Conservation (phyloP, 2,329 filamentous ascomycete species). For the Scedosporium apiospermum region DNA sequence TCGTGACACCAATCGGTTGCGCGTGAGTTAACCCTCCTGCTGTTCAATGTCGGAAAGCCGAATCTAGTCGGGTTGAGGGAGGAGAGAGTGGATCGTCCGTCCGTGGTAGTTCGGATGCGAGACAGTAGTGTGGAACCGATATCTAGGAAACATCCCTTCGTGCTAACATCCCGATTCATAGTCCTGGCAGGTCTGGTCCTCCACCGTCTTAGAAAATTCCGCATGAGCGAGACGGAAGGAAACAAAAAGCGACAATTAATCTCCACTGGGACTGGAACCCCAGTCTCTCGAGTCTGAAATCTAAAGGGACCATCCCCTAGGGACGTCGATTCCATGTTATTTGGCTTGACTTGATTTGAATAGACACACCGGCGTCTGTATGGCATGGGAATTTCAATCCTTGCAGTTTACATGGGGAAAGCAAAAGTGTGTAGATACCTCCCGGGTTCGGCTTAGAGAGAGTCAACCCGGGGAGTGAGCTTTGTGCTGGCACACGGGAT, state of each 20-base stretch:
- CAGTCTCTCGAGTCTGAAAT: not conserved
- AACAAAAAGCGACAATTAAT: not conserved
- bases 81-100: not conserved
- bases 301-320: too few species aligned
- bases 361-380: not conserved
- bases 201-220: not conserved
- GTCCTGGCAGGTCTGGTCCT: not conserved
- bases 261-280: not conserved
- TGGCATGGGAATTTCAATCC: not conserved
- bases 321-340: too few species aligned
- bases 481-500: not conserved
- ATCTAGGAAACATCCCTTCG: not conserved
- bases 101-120: too few species aligned
- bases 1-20: slow-evolving; percentile 47
- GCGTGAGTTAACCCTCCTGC: slow-evolving; percentile 31
- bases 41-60: not conserved
- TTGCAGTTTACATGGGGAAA: not conserved
- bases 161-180: not conserved
- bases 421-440: not conserved
- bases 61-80: not conserved
- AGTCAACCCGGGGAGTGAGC: too few species aligned
- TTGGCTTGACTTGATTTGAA: not conserved
- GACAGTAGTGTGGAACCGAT: too few species aligned
- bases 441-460: not conserved
- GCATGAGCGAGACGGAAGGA: not conserved